phyloP scores from a whole-genome alignment of 768 basidiomycete genomes.

The Fomitopsis serialis region DNA sequence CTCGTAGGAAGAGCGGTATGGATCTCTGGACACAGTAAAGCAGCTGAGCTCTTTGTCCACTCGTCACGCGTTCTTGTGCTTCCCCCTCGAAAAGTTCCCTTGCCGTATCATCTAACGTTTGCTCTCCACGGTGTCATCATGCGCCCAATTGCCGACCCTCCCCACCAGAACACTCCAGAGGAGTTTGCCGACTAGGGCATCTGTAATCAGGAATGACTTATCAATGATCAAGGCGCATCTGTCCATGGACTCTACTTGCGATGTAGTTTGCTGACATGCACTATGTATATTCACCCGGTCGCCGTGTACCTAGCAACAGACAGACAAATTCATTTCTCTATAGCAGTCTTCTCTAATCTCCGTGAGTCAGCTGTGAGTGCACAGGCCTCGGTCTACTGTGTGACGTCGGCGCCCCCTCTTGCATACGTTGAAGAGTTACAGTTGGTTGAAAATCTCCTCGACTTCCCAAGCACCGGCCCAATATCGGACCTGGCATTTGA shows the following conservation, averaged over 20 bases:
- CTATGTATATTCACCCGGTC: constrained; percentile 7
- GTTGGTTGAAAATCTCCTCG: constrained; percentile 65
- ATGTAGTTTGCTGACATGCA: constrained; percentile 3
- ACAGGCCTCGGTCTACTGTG: no score
- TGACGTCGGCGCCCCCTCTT: no score
- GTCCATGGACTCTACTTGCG: constrained; percentile 1
- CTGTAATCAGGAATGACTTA: constrained; percentile 1
- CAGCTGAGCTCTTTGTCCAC: background rate
- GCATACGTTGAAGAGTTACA: background rate
- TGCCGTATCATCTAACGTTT: background rate
- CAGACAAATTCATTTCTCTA: constrained; percentile 2
- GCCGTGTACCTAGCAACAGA: constrained; percentile 4
- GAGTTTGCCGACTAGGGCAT: background rate
- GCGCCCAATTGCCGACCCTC: background rate
- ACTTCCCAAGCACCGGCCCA: constrained; percentile 98
- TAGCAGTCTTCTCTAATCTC: background rate
- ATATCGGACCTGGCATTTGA: constrained; percentile 69
- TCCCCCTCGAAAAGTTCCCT: background rate
- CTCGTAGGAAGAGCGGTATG: constrained; percentile 57
- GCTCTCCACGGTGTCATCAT: background rate
- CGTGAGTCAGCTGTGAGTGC: background rate
- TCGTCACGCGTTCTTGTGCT: background rate
- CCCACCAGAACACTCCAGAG: background rate
- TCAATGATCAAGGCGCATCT: constrained; percentile 1
- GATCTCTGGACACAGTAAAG: constrained; percentile 72